Percentiles rank a stretch among this genome's conserved stretches.
Conservation (phyloP, 768 basidiomycete species). For the Nevesoporus exiguus region DNA sequence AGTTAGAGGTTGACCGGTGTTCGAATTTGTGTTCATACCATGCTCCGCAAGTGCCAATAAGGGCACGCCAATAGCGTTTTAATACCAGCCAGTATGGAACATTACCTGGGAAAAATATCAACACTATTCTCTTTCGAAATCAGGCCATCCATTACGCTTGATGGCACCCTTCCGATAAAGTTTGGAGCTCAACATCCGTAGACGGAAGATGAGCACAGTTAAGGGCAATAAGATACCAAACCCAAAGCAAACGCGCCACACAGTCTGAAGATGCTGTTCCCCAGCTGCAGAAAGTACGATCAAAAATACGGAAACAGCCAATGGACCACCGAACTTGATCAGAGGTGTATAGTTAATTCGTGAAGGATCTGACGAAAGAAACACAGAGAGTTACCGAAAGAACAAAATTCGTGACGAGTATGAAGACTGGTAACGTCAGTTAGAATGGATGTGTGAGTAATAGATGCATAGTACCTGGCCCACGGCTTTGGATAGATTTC, state of each 20-base stretch:
- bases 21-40: conserved; percentile 40
- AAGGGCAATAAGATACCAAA: conserved; percentile 61
- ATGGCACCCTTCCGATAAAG: conserved; percentile 65
- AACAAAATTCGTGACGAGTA: conserved; percentile 74
- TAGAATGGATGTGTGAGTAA: background rate
- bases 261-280: conserved; percentile 54
- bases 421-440: conserved; percentile 46
- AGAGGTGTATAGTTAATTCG: background rate
- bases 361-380: background rate
- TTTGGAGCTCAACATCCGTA: conserved; percentile 66
- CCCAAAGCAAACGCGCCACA: conserved; percentile 68
- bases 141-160: conserved; percentile 41
- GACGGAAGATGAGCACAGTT: conserved; percentile 67
- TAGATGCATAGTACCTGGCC: conserved; percentile 44
- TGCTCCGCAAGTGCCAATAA: conserved; percentile 72
- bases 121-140: background rate
- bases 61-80: conserved; percentile 60
- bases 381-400: conserved; percentile 44
- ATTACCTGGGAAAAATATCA: conserved; percentile 33
- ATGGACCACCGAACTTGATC: conserved; percentile 58
- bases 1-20: background rate
- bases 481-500: conserved; percentile 54
- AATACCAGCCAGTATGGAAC: conserved; percentile 62
- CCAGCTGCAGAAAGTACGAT: conserved; percentile 68
- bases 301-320: conserved; percentile 64